Conservation (phyloP, 2,329 filamentous ascomycete genomes). For the Rhinocladiella mackenziei region DNA sequence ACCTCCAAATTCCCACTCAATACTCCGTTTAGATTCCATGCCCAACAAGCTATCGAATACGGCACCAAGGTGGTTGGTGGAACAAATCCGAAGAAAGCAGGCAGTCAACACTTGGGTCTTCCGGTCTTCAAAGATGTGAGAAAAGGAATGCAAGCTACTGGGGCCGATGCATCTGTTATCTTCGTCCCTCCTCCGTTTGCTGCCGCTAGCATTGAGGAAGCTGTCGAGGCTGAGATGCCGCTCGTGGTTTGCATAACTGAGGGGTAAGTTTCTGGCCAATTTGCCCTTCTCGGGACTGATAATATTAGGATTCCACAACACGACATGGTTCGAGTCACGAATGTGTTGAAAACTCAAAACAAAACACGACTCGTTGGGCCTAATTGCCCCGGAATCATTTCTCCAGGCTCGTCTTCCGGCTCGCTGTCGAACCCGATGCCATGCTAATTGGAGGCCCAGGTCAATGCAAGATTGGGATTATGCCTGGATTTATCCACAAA, state of each 20-base stretch:
- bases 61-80: constrained; percentile 97
- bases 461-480: constrained; percentile 99
- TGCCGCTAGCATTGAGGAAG: constrained; percentile 94
- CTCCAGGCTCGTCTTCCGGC: constrained; percentile 1
- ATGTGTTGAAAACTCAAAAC: constrained; percentile 93
- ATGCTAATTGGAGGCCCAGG: too few relatives aligned
- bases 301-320: constrained; percentile 26
- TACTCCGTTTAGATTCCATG: constrained; percentile 95
- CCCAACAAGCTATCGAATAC: constrained; percentile 96
- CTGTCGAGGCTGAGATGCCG: constrained; percentile 85
- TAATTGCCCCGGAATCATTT: constrained; percentile 96
- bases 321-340: constrained; percentile 97
- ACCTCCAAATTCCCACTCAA: too few relatives aligned
- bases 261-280: too few relatives aligned
- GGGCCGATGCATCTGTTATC: constrained; percentile 82
- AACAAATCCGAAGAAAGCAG: constrained; percentile 98
- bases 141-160: constrained; percentile 85
- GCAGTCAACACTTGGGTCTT: constrained; percentile 78
- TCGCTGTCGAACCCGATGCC: too few relatives aligned
- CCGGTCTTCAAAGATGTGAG: constrained; percentile 88
- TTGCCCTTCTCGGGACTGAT: too few relatives aligned
- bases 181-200: constrained; percentile 91
- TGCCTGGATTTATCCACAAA: constrained; percentile 99
- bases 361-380: constrained; percentile 96
- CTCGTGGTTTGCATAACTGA: constrained; percentile 69